Percentiles rank a stretch among this genome's conserved stretches.
phyloP scores from a whole-genome alignment of 495 filamentous ascomycete genomes.

The Cercophora samala region DNA sequence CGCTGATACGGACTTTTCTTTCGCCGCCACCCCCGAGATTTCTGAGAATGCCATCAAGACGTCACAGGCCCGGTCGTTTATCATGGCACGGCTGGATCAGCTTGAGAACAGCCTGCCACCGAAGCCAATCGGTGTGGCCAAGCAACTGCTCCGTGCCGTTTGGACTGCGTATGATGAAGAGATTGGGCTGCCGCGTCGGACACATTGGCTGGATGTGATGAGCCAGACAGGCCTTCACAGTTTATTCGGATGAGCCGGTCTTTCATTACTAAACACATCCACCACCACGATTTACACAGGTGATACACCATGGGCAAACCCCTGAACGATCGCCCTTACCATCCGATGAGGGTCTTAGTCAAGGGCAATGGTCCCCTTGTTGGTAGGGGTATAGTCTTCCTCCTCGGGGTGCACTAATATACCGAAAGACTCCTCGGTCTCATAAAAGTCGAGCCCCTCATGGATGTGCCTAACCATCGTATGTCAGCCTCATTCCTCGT shows the following conservation, averaged over 20 bases:
- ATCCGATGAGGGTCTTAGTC: slow-evolving; percentile 9
- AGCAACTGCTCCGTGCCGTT: slow-evolving; percentile 32
- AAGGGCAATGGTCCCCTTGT: slow-evolving; percentile 24
- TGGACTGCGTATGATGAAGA: slow-evolving; percentile 36
- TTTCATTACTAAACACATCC: background rate
- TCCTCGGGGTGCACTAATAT: slow-evolving; percentile 28
- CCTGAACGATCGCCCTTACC: no score
- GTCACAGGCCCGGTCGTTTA: slow-evolving; percentile 26
- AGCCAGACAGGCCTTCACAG: slow-evolving; percentile 32
- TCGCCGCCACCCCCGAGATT: background rate
- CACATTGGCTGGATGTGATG: slow-evolving; percentile 39
- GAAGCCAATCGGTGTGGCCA: slow-evolving; percentile 34
- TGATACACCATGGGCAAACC: background rate
- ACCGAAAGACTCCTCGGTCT: slow-evolving; percentile 28
- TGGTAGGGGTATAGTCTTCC: slow-evolving; percentile 24
- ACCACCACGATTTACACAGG: background rate
- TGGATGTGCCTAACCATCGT: slow-evolving; percentile 23
- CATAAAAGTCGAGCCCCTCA: slow-evolving; percentile 29
- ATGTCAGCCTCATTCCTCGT: slow-evolving; percentile 13
- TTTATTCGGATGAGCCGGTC: slow-evolving; percentile 28
- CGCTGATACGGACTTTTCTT: background rate
- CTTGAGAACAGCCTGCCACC: slow-evolving; percentile 34
- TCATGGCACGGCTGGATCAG: slow-evolving; percentile 31
- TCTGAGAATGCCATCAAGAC: slow-evolving; percentile 26
- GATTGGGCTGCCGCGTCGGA: slow-evolving; percentile 27